Conservation (phyloP, 1,284 basidiomycete species). For the Singerocomus inundabilis region DNA sequence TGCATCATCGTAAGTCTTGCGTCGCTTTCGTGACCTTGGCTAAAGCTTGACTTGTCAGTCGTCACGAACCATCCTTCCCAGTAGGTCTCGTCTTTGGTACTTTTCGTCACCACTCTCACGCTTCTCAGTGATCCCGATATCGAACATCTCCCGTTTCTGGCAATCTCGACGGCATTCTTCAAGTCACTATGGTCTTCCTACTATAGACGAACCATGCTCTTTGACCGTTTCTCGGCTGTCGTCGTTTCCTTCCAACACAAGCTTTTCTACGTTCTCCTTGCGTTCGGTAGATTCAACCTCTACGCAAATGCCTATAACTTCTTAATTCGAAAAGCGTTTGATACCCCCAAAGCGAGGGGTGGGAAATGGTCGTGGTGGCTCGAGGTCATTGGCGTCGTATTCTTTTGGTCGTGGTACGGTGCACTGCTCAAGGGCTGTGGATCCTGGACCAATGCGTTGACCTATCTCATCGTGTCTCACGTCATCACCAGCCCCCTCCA, state of each 20-base stretch:
- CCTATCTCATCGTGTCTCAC: constrained; percentile 79
- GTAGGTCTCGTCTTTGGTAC: constrained; percentile 43
- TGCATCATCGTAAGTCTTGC: constrained; percentile 80
- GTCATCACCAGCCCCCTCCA: constrained; percentile 82
- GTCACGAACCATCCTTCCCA: constrained; percentile 98
- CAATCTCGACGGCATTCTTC: constrained; percentile 88
- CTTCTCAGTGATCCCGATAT: constrained; percentile 88
- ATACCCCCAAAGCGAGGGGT: constrained; percentile 56
- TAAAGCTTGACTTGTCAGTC: constrained; percentile 47
- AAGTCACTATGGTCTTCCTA: constrained; percentile 89
- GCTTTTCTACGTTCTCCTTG: constrained; percentile 91
- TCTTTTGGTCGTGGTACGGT: constrained; percentile 84
- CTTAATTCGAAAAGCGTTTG: constrained; percentile 63
- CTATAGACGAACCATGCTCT: constrained; percentile 85
- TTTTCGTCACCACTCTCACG: constrained; percentile 8
- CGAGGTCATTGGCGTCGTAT: constrained; percentile 65
- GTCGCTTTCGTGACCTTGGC: constrained; percentile 6
- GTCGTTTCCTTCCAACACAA: constrained; percentile 85
- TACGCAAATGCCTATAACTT: constrained; percentile 86
- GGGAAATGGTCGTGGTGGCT: constrained; percentile 71
- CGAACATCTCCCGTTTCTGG: constrained; percentile 96
- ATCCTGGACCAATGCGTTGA: constrained; percentile 60
- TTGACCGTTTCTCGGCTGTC: constrained; percentile 70
- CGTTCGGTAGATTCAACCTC: constrained; percentile 93
- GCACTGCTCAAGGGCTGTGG: constrained; percentile 65